Evolutionary conservation across 768 basidiomycete genomes (phyloP), one percentile per base, ranked within the genome.

Genomic region (Mycena polygramma): DNA sequence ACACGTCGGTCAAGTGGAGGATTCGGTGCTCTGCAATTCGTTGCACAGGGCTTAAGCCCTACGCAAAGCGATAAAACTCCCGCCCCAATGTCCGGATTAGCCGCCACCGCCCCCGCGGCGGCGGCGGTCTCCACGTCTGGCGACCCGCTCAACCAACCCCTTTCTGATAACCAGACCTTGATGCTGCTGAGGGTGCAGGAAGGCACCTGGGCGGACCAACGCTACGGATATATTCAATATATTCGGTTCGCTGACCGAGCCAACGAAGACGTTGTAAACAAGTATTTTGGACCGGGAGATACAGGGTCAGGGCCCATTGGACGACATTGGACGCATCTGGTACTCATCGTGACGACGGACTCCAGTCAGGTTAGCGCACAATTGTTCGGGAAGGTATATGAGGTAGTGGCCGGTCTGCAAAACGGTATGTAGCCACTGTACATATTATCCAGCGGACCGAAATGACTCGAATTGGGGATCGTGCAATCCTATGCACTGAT

Each of bases 271-370:
- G n/a, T n/a, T n/a, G n/a, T n/a, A n/a, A n/a, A 66, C 15, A 30
- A 59, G 41, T 66, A 66, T 45, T 66, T 66, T 22, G 57, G 65
- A 15, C n/a, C 54, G 13, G 49, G 57, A 10, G 43, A 22, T 45
- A 54, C 46, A 4, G 62, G 62, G 1, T 30, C 20, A 19, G 65
- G 48, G 5, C 57, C 49, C 11, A 51, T 66, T 43, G 65, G 48
- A 7, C 57, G 65, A 24, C 57, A 22, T 36, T 66, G 65, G 66
- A 54, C 58, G 14, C 59, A 68, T 30, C 49, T 68, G 7, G 45
- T 61, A 19, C 59, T 68, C 22, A 30, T 20, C 30, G n/a, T 37
- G 41, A 7, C 36, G 0, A 11, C 39, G 1, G 45, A 5, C 19
- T 3, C 20, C 22, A 3, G 26, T 0, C 26, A 41, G 55, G n/a